These are phyloP conservation scores for Aspergillus puulaauensis DNA, from an alignment of 2,329 filamentous ascomycete genomes.

Conservation along the genomic window DNA sequence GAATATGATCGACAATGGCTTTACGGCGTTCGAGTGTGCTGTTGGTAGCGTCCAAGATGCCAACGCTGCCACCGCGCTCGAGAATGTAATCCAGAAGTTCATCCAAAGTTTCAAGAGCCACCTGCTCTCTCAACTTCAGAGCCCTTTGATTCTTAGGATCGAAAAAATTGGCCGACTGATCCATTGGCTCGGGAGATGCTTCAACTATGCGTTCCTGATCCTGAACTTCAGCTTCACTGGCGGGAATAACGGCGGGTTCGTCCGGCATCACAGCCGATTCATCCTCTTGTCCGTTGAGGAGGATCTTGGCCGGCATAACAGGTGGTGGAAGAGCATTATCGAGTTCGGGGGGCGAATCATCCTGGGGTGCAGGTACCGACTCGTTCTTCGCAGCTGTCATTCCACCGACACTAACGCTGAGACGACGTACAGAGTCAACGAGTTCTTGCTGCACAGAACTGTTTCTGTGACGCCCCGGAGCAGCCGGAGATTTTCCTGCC, in stretches of 20 bases:
- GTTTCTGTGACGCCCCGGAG: conserved; percentile 22
- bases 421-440: conserved; percentile 43
- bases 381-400: conserved; percentile 21
- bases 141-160: conserved; percentile 84
- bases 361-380: conserved; percentile 1
- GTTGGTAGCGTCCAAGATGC: conserved; percentile 96
- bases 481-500: conserved; percentile 52
- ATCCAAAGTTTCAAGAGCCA: conserved; percentile 87
- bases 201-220: conserved; percentile 25
- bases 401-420: conserved; percentile 40
- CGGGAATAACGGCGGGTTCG: conserved; percentile 26
- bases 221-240: conserved; percentile 22
- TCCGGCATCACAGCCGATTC: conserved; percentile 19
- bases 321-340: conserved; percentile 39
- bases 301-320: conserved; percentile 52
- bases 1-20: conserved; percentile 79
- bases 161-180: conserved; percentile 92
- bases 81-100: conserved; percentile 90
- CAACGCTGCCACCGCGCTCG: conserved; percentile 77
- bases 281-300: conserved; percentile 57
- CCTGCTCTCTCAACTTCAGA: conserved; percentile 80
- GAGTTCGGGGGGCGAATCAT: conserved; percentile 25
- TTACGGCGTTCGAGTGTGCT: conserved; percentile 85
- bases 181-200: conserved; percentile 57
- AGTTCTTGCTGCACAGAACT: conserved; percentile 41